A percentile compares a stretch with the other conserved stretches of the same genome.
Conservation (phyloP, 2,329 filamentous ascomycete genomes). For the Ascochyta pisi region DNA sequence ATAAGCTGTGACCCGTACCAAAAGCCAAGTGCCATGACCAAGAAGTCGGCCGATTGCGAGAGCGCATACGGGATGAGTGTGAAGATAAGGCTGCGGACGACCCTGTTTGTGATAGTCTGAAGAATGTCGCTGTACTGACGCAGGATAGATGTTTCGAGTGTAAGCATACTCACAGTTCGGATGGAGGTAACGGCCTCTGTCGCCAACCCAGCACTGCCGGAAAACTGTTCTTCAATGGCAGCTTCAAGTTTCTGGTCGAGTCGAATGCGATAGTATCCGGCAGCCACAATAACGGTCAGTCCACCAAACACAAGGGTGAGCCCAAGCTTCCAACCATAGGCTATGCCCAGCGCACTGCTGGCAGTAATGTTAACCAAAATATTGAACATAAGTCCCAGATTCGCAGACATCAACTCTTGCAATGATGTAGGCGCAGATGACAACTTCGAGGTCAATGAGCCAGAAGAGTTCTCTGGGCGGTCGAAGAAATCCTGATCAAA, state of each 20-base stretch:
- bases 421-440: constrained; percentile 77
- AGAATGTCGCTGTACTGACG: constrained; percentile 3
- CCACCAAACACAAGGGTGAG: constrained; percentile 76
- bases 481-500: constrained; percentile 73
- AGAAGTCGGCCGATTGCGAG: constrained; percentile 5
- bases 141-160: constrained; percentile 7
- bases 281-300: constrained; percentile 75
- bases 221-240: constrained; percentile 9
- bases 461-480: constrained; percentile 82
- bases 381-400: constrained; percentile 81
- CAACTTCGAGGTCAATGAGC: constrained; percentile 82
- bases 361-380: constrained; percentile 77
- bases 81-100: constrained; percentile 5
- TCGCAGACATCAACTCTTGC: constrained; percentile 68
- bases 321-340: constrained; percentile 73
- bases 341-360: constrained; percentile 59
- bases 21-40: constrained; percentile 14
- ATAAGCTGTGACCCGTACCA: constrained; percentile 15
- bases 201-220: constrained; percentile 8
- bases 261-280: constrained; percentile 70
- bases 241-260: constrained; percentile 15
- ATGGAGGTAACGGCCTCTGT: constrained; percentile 15
- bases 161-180: constrained; percentile 14
- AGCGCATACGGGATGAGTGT: constrained; percentile 11
- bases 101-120: neutral